Base-by-base conservation (phyloP, 805 yeast genomes). In the Ogataea degrootiae region DNA sequence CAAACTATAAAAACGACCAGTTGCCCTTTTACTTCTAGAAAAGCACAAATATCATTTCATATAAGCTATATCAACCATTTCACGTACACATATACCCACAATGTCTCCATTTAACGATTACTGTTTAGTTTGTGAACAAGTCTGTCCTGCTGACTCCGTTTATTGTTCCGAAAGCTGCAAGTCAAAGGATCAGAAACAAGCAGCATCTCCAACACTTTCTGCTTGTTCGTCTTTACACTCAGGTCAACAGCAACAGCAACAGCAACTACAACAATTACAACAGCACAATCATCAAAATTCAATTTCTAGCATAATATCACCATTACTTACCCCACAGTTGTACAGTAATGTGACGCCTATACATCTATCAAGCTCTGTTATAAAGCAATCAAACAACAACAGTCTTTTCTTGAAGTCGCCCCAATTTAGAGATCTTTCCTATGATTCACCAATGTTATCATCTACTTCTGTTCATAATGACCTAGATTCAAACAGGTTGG, bases 21-120 rank as follows among this genome's bases (percentile, higher is more conserved):
- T 16, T 16, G 16, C 39, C 39, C 39, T 16, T 8, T 34, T 34
- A 2, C 17, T 1, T 34, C 37, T 12, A 34, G 14, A 34, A 6
- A 26, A 26, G 12, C 31, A 9, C 9, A 7, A 26, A 9, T 9
- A 26, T 16, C n/a, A 15, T 16, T 36, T 36, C 31, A 21, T 9
- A 37, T 21, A 22, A 9, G 21, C 21, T 19, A 19, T 19, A 19
- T 19, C 21, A 19, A 4, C 21, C 21, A 19, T 19, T 19, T 19
- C 21, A 5, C 14, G 4, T 21, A 37, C 31, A 33, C 16, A 19
- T 31, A 16, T 21, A n/a, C 33, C 34, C 36, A 11, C 35, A 41
- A 73, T 74, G 77, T 66, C 77, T 38, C 70, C 71, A 7, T 67
- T 67, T 50, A 62, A 66, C 52, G 71, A 67, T 44, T 67, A 61